Base-by-base conservation (phyloP, 169 alveolate species). In the Plasmodium gaboni region DNA sequence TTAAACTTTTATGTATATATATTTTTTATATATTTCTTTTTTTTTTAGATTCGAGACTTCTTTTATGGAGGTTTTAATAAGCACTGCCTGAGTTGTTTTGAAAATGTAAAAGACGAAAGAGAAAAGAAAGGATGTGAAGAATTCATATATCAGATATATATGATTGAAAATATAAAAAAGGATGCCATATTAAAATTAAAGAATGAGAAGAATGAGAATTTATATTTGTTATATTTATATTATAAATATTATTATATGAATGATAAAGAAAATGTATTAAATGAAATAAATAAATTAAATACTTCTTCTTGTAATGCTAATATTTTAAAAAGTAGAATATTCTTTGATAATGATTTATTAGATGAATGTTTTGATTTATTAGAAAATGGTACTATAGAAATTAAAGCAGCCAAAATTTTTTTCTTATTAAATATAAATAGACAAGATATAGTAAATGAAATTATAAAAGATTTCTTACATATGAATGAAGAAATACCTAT, bases 401-500 rank as follows among this genome's bases (percentile, higher is more conserved):
- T 67, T 32, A 83, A 46, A 12, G 76, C 91, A 9, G 65, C 85
- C 12, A 83, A 83, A 68, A 57, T 83, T 9, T 17, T 83, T 46
- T 46, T 83, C 42, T 63, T 83, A 10, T 60, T 83, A 12, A 24
- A 38, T 26, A 83, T 83, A 50, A 68, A 69, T 17, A 55, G 91
- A 69, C 24, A 55, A 9, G 91, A 83, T 48, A 51, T 83, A 63
- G 91, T 17, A 13, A 68, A 61, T 1, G 64, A 83, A 22, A 67
- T 83, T 50, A 68, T 68, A 19, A 46, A 67, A 38, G 80, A 83
- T 10, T 83, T 38, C 46, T 68, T 68, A 68, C 32, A 71, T 46
- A 51, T 83, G 91, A 67, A 83, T 68, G 91, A 83, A n/a, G 91
- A 83, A 68, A 83, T 83, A 55, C 91, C 91, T 4, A 83, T 83